Evolutionary conservation across 2,329 filamentous ascomycete genomes (phyloP), one percentile per base, ranked within the genome.

Genomic region (Aspergillus neoniger): DNA sequence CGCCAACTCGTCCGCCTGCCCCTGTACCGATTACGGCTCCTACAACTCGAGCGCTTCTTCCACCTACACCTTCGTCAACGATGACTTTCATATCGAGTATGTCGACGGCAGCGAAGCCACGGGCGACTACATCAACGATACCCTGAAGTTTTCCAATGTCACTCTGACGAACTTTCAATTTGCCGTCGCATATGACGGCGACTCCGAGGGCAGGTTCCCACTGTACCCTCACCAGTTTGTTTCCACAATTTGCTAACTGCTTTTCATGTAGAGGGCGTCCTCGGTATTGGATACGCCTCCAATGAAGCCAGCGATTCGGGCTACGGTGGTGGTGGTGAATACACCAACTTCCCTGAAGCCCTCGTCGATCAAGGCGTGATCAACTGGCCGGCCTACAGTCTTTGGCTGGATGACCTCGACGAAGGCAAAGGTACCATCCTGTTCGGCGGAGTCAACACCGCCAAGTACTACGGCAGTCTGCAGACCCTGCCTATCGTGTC

Each of bases 11-110:
- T 60, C 69, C 1, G 75, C 90, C n/a, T 96, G 91, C 72, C 69
- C 72, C 12, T 69, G 74, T 4, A 68, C 71, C 0, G 51, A 43
- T 12, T 70, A 71, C 1, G 57, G 57, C 17, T 71, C 81, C 1
- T 95, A 91, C 70, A 69, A 75, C 5, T 77, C 76, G 17, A 83
- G 86, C 1, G 91, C 80, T 1, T 95, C 91, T 0, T 90, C 88
- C 1, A 90, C 91, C 2, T 93, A 92, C 74, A 72, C 81, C 23
- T 89, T 88, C 69, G 75, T 95, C 54, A 86, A 86, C 67, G 86
- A 83, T 71, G 81, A 85, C 60, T 96, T 96, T 80, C 91, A 92
- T 77, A 95, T 95, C 63, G 87, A 88, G 1, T 96, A 96, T 63
- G 88, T 89, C 32, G 91, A 95, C 74, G 89, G 90, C 51, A 90